Base-by-base conservation (phyloP, 169 alveolate species). In the Amoebophrya sp. region DNA sequence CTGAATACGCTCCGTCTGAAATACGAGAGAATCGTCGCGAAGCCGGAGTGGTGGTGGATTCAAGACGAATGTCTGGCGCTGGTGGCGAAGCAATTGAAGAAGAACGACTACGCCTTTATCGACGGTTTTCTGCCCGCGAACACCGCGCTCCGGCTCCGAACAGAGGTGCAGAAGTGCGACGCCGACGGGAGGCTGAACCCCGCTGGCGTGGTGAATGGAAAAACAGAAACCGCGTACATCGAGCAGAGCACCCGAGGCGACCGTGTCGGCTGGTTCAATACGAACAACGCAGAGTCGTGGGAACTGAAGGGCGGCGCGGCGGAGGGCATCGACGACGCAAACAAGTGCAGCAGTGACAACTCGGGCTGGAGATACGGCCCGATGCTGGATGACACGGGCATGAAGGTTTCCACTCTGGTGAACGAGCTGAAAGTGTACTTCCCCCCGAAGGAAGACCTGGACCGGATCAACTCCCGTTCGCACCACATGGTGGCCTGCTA, bases 401-500 rank as follows among this genome's bases (percentile, higher is more conserved):
- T 25, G 32, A 66, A 66, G 83, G 35, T 66, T 2, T 18, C 39
- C 29, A 66, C 83, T 0, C 83, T 66, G 35, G 38, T 66, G 32
- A 25, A 7, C 7, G 83, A 66, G 18, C 83, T 66, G 83, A 41
- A 41, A 12, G 23, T 7, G 54, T 41, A 7, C 54, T 41, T 41
- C 54, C 23, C 54, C 23, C 83, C 83, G 7, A 25, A 25, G 38
- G 32, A 7, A 3, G 83, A 66, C 10, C 35, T 66, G 35, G 32
- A 66, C 35, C 83, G 83, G 32, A 66, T 66, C 29, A n/a, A 66
- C 35, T 12, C 39, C 35, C 83, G 83, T 25, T 66, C 83, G 35
- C 83, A 66, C 35, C 83, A 66, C 35, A 66, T 66, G 83, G 83
- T 66, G 83, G 83, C 83, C 35, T 66, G 83, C 35, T 66, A 66